Percentiles rank a stretch among this genome's conserved stretches.
Conservation (phyloP, 352 stramenopile species). For the Globisporangium megalacanthum region DNA sequence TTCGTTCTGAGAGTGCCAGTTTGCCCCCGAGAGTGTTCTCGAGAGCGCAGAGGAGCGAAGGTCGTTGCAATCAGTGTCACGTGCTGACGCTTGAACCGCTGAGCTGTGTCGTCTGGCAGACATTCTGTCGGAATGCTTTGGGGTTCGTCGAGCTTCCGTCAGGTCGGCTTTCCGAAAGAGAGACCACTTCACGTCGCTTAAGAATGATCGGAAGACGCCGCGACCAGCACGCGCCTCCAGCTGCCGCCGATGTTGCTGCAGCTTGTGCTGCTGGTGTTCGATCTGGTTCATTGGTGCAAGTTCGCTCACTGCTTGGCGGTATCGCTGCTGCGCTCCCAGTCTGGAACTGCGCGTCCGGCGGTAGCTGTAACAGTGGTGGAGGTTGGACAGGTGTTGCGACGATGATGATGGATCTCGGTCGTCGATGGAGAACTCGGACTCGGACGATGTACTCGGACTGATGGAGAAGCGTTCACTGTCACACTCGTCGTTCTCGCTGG, state of each 20-base stretch:
- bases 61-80: neutral
- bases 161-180: constrained; percentile 3
- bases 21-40: neutral
- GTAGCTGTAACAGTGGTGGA: neutral
- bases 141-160: neutral
- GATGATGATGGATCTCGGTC: neutral
- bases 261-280: neutral
- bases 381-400: too few species aligned
- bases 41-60: neutral
- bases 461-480: constrained; percentile 7
- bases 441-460: constrained; percentile 7
- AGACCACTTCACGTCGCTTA: constrained; percentile 12
- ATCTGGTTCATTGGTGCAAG: neutral
- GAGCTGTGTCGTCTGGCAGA: neutral
- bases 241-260: neutral
- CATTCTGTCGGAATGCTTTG: neutral
- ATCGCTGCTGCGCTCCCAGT: neutral
- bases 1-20: constrained; percentile 24
- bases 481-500: neutral
- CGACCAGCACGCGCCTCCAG: neutral
- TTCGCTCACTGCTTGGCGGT: neutral
- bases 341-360: neutral
- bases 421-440: constrained; percentile 12
- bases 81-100: neutral
- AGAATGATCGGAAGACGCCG: constrained; percentile 6